Base-by-base conservation (phyloP, 2,329 filamentous ascomycete genomes). In the Exserohilum rostratum region DNA sequence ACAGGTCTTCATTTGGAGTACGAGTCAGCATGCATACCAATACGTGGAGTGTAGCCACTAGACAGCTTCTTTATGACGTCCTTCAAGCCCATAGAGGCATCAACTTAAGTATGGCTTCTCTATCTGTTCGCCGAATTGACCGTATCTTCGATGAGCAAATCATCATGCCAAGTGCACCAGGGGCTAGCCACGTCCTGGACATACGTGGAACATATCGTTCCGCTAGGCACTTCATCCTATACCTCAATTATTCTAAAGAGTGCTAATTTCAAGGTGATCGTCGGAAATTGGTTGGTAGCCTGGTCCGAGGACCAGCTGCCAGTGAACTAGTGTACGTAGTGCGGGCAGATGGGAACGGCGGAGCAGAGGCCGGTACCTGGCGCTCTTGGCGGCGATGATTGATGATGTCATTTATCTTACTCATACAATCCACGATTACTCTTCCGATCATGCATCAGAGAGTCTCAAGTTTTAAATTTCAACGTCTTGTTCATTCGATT, bases 371-470 rank as follows among this genome's bases (percentile, higher is more conserved):
- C 46, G 46, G 25, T n/a, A 27, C 42, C 25, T 25, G 9, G 35
- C n/a, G 25, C 37, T 54, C 55, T 57, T 57, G 55, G 55, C 55
- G 38, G 5, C 30, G 1, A 5, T 31, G 29, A 35, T 15, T 17
- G 17, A 22, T 57, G 55, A 50, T 50, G 55, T 57, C 50, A 53
- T 49, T 25, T 11, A 18, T 20, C 2, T 15, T 15, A 13, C 9
- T 29, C 20, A 25, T n/a, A 22, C 3, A 47, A 22, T 29, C 33
- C 10, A 17, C 34, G 13, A 13, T 17, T 17, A 13, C 12, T 46
- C 18, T 35, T 13, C 3, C 3, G 22, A 10, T 27, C 10, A 12
- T 6, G 2, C 13, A 34, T 13, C 9, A 30, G 6, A 5, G 10
- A 30, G 15, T 17, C 18, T 30, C 3, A 10, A 30, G 22, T 25